A percentile compares a stretch with the other conserved stretches of the same genome.
Evolutionary conservation across 306 rosid species (phyloP).

Genomic region (Hylodesmum podocarpum): DNA sequence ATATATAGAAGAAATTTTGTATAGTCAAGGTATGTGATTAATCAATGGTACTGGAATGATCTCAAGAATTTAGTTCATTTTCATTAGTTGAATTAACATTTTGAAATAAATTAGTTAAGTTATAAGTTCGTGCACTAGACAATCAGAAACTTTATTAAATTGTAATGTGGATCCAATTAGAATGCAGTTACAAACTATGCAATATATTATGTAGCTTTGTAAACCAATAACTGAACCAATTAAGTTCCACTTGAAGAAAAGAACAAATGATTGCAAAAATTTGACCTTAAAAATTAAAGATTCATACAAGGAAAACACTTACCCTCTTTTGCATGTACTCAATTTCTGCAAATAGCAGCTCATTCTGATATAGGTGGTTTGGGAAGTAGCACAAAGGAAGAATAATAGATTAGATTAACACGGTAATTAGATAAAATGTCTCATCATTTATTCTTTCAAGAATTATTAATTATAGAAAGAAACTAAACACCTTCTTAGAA

Average conservation of each 20-base stretch:
- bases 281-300: not conserved
- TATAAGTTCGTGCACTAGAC: too few relatives aligned
- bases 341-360: slow-evolving; percentile 74
- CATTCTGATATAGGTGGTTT: slow-evolving; percentile 54
- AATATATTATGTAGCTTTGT: not conserved
- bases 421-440: slow-evolving; percentile 1
- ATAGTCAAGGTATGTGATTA: too few relatives aligned
- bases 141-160: not conserved
- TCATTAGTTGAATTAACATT: too few relatives aligned
- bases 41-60: too few relatives aligned
- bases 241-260: not conserved
- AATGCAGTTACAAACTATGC: not conserved
- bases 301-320: not conserved
- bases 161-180: not conserved
- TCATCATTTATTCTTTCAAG: not conserved
- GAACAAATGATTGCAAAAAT: not conserved
- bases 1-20: not conserved
- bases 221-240: not conserved
- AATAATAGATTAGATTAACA: slow-evolving; percentile 19
- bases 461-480: not conserved
- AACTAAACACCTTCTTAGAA: slow-evolving; percentile 65
- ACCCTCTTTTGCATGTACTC: slow-evolving; percentile 84
- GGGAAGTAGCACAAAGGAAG: slow-evolving; percentile 1
- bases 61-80: too few relatives aligned
- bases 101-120: too few relatives aligned